A percentile compares a stretch with the other conserved stretches of the same genome.
These are phyloP conservation scores for Brassica carinata DNA, from an alignment of 345 rosid species.

Conservation along the genomic window DNA sequence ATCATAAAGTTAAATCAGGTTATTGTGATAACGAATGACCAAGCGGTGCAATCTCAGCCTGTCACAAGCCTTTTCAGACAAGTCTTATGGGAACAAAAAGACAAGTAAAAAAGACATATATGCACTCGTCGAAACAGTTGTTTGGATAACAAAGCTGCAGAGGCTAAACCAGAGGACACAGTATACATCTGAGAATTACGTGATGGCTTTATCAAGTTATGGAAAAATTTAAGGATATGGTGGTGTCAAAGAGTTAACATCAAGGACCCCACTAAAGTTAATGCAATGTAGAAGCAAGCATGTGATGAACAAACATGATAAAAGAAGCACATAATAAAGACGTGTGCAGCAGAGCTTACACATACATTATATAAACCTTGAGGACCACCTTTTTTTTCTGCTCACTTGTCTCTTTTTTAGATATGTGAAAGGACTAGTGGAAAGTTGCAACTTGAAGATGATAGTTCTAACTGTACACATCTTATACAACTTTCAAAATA, in stretches of 20 bases:
- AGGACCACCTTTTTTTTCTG: constrained; percentile 63
- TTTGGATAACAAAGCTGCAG: constrained; percentile 27
- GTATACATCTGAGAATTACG: constrained; percentile 33
- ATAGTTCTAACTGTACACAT: constrained; percentile 57
- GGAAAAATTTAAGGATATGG: constrained; percentile 42
- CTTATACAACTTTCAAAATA: constrained; percentile 26
- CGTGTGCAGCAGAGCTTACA: constrained; percentile 52
- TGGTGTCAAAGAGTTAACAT: constrained; percentile 50
- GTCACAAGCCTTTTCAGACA: constrained; percentile 29
- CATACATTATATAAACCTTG: constrained; percentile 41
- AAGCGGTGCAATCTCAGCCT: constrained; percentile 26
- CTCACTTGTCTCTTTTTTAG: constrained; percentile 24
- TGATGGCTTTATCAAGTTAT: constrained; percentile 36
- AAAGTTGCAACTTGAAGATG: constrained; percentile 66
- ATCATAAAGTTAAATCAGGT: constrained; percentile 10
- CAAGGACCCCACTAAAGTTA: constrained; percentile 68
- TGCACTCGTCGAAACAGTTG: constrained; percentile 13
- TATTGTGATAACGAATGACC: constrained; percentile 21
- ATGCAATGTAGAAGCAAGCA: constrained; percentile 57
- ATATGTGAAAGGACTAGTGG: constrained; percentile 53
- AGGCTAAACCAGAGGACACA: constrained; percentile 23
- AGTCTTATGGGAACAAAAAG: constrained; percentile 17
- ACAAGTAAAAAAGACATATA: constrained; percentile 4
- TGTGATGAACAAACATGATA: constrained; percentile 68
- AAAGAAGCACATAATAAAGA: constrained; percentile 66